Evolutionary conservation across 1,139 yeast genomes (phyloP), one percentile per base, ranked within the genome.

Genomic region (Hansenula anomala): DNA sequence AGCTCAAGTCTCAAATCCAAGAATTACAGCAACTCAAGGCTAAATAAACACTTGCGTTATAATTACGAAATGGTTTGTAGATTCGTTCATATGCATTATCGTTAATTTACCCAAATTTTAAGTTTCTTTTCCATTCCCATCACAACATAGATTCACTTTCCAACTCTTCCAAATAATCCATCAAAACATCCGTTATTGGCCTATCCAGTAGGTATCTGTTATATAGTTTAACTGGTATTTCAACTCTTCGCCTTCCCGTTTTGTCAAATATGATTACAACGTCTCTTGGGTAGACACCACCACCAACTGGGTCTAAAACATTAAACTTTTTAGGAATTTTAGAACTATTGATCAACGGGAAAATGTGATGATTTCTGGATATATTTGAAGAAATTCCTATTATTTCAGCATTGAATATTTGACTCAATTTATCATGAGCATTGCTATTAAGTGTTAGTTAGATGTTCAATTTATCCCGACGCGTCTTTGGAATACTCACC

Each of bases 1-100:
- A 62, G 36, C 73, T 75, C 45, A 64, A 75, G 40, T 63, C 66
- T 40, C 73, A 74, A 46, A 73, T 79, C 46, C 66, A 68, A 39
- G 73, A 71, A 42, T 63, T 75, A 43, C 81, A 79, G 41, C 51
- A 53, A 33, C 55, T 63, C 39, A 55, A 63, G 37, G 48, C 30
- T 19, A 28, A 36, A 13, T 19, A 22, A 28, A 8, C 31, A 16
- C 6, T 20, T n/a, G n/a, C n/a, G n/a, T n/a, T n/a, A n/a, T n/a
- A n/a, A n/a, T n/a, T n/a, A n/a, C n/a, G n/a, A n/a, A n/a, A n/a
- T n/a, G n/a, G n/a, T n/a, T n/a, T n/a, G n/a, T n/a, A n/a, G n/a
- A n/a, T n/a, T n/a, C n/a, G n/a, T n/a, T n/a, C n/a, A n/a, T n/a
- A n/a, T n/a, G n/a, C n/a, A n/a, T n/a, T n/a, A n/a, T n/a, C n/a